phyloP scores from a whole-genome alignment of 2,329 filamentous ascomycete genomes.

The Trichoderma aggressivum region DNA sequence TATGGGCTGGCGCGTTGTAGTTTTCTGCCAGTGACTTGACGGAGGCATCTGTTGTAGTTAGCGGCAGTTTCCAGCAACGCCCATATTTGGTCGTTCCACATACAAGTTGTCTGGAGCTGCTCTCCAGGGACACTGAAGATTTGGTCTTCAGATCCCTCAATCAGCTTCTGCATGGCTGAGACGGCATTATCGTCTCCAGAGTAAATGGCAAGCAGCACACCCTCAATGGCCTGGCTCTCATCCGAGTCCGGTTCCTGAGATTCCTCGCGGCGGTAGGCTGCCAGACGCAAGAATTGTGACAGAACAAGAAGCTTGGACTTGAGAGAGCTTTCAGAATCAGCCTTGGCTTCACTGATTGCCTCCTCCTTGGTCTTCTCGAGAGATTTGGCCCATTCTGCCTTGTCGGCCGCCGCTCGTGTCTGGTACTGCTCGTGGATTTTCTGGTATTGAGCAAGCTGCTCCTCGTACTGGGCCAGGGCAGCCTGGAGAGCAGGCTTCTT shows the following conservation, averaged over 20 bases:
- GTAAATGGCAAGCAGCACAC: conserved; percentile 74
- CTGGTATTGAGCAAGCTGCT: conserved; percentile 70
- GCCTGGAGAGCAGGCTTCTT: conserved; percentile 72
- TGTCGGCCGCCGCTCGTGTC: conserved; percentile 54
- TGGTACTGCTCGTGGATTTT: conserved; percentile 73
- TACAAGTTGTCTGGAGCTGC: conserved; percentile 68
- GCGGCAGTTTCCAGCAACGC: conserved; percentile 21
- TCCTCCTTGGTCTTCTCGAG: conserved; percentile 56
- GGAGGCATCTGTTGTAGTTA: conserved; percentile 30
- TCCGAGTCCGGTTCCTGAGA: conserved; percentile 62
- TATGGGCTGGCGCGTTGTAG: conserved; percentile 46
- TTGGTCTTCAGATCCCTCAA: conserved; percentile 66
- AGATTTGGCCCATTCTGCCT: conserved; percentile 58
- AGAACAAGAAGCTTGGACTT: conserved; percentile 65
- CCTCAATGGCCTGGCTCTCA: conserved; percentile 78
- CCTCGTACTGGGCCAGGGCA: conserved; percentile 67
- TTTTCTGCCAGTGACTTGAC: conserved; percentile 47
- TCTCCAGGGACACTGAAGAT: conserved; percentile 64
- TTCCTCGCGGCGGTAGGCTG: conserved; percentile 70
- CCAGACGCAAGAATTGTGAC: conserved; percentile 76
- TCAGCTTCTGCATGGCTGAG: conserved; percentile 70
- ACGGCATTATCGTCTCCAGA: conserved; percentile 73
- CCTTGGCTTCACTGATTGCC: conserved; percentile 50
- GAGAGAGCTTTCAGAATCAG: conserved; percentile 51
- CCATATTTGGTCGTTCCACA: neutral